Evolutionary conservation across 768 basidiomycete genomes (phyloP), one percentile per base, ranked within the genome.

Genomic region (Sporobolomyces pararoseus): DNA sequence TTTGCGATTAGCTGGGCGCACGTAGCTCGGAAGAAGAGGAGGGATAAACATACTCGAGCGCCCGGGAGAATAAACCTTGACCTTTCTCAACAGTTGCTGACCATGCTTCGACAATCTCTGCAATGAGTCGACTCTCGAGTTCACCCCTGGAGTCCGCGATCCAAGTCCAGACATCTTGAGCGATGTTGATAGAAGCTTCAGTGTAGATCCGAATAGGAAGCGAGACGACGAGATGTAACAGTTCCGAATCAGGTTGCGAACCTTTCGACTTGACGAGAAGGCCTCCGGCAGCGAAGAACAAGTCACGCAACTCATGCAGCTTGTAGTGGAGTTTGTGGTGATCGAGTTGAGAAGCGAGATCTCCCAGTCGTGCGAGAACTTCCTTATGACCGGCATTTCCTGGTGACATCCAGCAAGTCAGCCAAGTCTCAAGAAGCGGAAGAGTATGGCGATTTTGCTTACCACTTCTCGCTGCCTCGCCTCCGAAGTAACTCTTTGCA

Each of bases 151-250:
- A 89, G 19, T 89, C 86, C 61, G 96, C 88, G 0, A 96, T 84
- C 94, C 94, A 97, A 4, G 89, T 91, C 96, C 96, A 98, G 14
- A 89, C 88, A 77, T 98, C 93, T 50, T 93, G 87, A 0, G 91
- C 94, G 2, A 90, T 86, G 21, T 90, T 84, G 65, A 97, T 86
- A 1, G 92, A 86, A 6, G 89, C 82, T 1, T 93, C 91, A 1
- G 89, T 93, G 71, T 91, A 91, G 4, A 90, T 87, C 65, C 89
- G 88, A 75, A 98, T 90, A 0, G 96, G 96, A 23, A 98, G 79
- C 39, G 84, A 83, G 12, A 98, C 93, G 31, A 98, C 82, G 78
- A 91, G 88, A 79, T 90, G 89, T 14, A 98, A 81, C 19, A 98
- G 82, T 29, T 89, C 89, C 76, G 89, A 84, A 67, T 98, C 91